Conservation (phyloP, 2,329 filamentous ascomycete genomes). For the Colletotrichum gigasporum region DNA sequence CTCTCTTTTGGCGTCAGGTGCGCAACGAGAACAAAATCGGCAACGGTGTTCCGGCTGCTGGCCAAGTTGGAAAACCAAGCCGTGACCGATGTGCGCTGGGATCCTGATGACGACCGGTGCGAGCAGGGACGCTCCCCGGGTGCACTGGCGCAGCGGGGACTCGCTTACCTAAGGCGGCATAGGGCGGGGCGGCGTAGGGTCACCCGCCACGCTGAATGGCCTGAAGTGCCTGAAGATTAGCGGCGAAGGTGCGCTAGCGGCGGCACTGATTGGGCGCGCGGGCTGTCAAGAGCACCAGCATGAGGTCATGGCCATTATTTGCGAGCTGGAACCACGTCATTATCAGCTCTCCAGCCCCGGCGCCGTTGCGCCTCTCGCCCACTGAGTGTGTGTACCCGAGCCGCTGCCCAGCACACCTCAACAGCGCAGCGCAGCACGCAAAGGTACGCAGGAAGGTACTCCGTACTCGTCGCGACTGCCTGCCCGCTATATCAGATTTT, state of each 20-base stretch:
- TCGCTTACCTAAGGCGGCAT: conserved; percentile 4
- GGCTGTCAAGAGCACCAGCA: not conserved
- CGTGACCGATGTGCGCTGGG: not conserved
- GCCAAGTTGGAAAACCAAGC: not conserved
- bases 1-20: not conserved
- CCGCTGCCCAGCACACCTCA: too few species aligned
- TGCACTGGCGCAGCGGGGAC: too few species aligned
- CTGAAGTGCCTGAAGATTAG: conserved; percentile 22
- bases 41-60: not conserved
- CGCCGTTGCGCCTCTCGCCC: conserved; percentile 29
- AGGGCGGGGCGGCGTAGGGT: not conserved
- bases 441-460: too few species aligned
- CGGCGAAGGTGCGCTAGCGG: not conserved
- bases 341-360: conserved; percentile 12
- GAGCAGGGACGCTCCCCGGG: not conserved
- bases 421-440: too few species aligned
- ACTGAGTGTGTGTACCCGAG: not conserved
- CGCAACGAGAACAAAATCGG: not conserved
- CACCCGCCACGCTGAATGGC: conserved; percentile 14
- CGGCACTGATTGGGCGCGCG: not conserved
- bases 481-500: not conserved
- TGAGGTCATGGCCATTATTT: conserved; percentile 19
- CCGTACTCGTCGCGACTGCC: not conserved
- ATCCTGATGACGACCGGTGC: conserved; percentile 14
- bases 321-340: conserved; percentile 29